Evolutionary conservation across 2,329 filamentous ascomycete species (phyloP).

Genomic region (Cordyceps javanica): DNA sequence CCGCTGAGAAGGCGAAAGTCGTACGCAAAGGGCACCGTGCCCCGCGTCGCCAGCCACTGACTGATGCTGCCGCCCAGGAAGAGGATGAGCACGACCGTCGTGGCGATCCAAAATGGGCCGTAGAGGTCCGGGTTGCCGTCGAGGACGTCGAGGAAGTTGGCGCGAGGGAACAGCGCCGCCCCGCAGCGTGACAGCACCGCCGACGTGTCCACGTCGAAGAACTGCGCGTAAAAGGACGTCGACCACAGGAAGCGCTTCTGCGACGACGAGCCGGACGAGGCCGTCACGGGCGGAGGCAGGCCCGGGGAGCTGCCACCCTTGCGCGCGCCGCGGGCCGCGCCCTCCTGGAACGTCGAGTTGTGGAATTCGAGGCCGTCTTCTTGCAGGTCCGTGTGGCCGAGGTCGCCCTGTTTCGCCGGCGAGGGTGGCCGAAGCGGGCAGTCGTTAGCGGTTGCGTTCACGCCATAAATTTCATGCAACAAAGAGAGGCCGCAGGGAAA

Average conservation of each 20-base stretch:
- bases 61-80: conserved; percentile 95
- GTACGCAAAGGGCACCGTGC: conserved; percentile 74
- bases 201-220: conserved; percentile 95
- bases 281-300: conserved; percentile 53
- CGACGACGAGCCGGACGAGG: conserved; percentile 38
- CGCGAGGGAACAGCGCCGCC: conserved; percentile 81
- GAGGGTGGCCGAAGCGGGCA: too few relatives aligned
- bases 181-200: conserved; percentile 83
- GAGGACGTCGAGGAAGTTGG: conserved; percentile 93
- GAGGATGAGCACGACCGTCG: conserved; percentile 90
- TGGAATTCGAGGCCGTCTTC: conserved; percentile 96
- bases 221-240: conserved; percentile 90
- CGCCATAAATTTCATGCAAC: background rate
- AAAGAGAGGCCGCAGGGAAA: background rate
- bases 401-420: conserved; percentile 65
- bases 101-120: conserved; percentile 97
- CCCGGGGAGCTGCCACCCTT: conserved; percentile 34
- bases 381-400: conserved; percentile 96
- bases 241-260: conserved; percentile 90
- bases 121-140: conserved; percentile 97
- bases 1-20: conserved; percentile 86
- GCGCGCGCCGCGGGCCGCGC: conserved; percentile 41
- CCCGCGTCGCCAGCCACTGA: conserved; percentile 69
- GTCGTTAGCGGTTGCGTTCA: too few relatives aligned
- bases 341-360: conserved; percentile 74